These are phyloP conservation scores for Hypomontagnella submonticulosa DNA, from an alignment of 495 filamentous ascomycete genomes.

Conservation along the genomic window DNA sequence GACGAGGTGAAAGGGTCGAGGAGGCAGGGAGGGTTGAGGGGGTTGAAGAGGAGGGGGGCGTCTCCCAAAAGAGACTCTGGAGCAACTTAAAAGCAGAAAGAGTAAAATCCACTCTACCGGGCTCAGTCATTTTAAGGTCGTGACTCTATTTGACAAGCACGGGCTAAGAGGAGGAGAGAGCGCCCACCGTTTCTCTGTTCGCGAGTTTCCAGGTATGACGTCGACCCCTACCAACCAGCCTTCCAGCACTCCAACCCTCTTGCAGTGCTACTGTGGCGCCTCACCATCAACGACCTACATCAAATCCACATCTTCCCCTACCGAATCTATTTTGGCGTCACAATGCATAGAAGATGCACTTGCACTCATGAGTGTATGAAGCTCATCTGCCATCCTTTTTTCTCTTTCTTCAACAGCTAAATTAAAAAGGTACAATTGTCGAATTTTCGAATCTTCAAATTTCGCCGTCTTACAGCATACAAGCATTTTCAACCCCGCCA, in stretches of 20 bases:
- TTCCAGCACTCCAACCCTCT: background rate
- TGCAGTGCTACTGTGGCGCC: slow-evolving; percentile 7
- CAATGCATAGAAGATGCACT: slow-evolving; percentile 12
- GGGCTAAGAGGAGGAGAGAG: slow-evolving; percentile 8
- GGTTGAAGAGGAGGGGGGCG: slow-evolving; percentile 1
- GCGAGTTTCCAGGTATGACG: slow-evolving; percentile 32
- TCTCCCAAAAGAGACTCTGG: slow-evolving; percentile 21
- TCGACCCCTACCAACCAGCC: slow-evolving; percentile 15
- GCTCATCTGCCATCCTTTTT: slow-evolving; percentile 5
- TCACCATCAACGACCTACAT: background rate
- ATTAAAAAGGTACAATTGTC: too few species aligned
- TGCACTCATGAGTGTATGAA: background rate
- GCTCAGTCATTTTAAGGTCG: slow-evolving; percentile 28
- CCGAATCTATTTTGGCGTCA: slow-evolving; percentile 24
- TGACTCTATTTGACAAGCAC: slow-evolving; percentile 21
- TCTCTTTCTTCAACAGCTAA: too few species aligned
- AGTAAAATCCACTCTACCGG: slow-evolving; percentile 27
- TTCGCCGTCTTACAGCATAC: background rate
- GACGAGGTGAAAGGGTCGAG: slow-evolving; percentile 15
- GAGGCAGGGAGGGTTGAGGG: background rate
- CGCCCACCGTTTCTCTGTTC: slow-evolving; percentile 2
- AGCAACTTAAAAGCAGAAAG: too few species aligned
- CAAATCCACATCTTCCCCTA: background rate
- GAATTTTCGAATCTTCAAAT: slow-evolving; percentile 6
- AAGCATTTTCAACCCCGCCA: slow-evolving; percentile 20